These are phyloP conservation scores for Cicer cuneatum DNA, from an alignment of 306 rosid species.

Conservation along the genomic window DNA sequence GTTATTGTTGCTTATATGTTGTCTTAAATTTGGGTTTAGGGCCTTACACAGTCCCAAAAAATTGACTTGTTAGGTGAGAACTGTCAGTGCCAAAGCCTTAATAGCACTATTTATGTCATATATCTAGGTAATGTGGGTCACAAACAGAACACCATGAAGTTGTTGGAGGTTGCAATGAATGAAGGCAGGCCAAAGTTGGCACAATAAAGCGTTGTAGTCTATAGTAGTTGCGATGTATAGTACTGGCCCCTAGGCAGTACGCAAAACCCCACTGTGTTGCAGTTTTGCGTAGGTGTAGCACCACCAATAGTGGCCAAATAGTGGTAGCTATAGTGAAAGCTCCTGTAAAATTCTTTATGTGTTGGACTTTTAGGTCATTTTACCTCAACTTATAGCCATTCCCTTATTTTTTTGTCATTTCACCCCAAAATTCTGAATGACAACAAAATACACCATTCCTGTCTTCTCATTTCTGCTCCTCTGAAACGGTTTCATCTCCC, in stretches of 20 bases:
- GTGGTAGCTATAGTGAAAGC: background rate
- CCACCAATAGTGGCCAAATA: background rate
- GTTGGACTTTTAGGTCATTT: constrained; percentile 1
- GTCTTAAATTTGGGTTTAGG: constrained; percentile 4
- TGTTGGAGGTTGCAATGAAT: background rate
- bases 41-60: background rate
- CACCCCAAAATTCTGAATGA: background rate
- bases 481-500: background rate
- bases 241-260: background rate
- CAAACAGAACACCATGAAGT: background rate
- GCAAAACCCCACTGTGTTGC: background rate
- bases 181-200: background rate
- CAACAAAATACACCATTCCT: background rate
- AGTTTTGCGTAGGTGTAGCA: background rate
- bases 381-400: background rate
- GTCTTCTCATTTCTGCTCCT: background rate
- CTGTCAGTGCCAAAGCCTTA: background rate
- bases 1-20: background rate
- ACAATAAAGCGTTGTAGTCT: background rate
- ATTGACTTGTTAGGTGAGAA: background rate
- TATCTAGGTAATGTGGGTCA: background rate
- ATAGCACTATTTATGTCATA: background rate
- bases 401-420: background rate
- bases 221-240: background rate
- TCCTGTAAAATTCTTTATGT: background rate